Conservation (phyloP, 495 filamentous ascomycete species). For the Talaromyces trachyspermus region DNA sequence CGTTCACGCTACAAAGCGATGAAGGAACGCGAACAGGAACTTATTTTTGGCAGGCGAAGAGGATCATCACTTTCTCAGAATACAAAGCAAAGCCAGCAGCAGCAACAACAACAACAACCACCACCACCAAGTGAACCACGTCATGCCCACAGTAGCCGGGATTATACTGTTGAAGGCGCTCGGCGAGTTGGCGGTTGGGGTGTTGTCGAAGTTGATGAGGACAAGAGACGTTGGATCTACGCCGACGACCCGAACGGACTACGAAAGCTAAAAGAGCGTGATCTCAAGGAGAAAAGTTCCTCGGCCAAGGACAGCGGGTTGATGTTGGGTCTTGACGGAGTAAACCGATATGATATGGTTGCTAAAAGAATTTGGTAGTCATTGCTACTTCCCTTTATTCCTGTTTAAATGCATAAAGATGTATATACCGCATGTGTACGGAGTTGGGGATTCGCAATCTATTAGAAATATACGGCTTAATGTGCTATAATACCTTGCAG, state of each 20-base stretch:
- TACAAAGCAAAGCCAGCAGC: background rate
- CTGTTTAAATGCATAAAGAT: too few relatives aligned
- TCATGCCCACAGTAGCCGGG: constrained; percentile 20
- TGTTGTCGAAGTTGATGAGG: constrained; percentile 79
- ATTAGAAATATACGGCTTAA: too few relatives aligned
- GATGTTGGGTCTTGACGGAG: constrained; percentile 53
- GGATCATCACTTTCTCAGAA: background rate
- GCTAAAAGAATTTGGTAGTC: constrained; percentile 91
- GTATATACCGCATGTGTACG: too few relatives aligned
- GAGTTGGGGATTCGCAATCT: too few relatives aligned
- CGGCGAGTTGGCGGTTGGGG: constrained; percentile 75
- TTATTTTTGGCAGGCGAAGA: constrained; percentile 17
- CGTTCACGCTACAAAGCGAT: constrained; percentile 71
- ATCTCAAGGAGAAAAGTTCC: constrained; percentile 46
- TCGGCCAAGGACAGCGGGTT: constrained; percentile 43
- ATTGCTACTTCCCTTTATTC: too few relatives aligned
- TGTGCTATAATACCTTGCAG: too few relatives aligned
- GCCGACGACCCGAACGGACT: constrained; percentile 71
- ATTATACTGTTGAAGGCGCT: constrained; percentile 58
- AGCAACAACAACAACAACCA: background rate
- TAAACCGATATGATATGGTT: constrained; percentile 84
- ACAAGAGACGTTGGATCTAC: constrained; percentile 81
- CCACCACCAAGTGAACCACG: background rate
- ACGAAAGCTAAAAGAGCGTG: constrained; percentile 54
- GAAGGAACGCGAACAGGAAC: constrained; percentile 60